Evolutionary conservation across 148 eudicot species (phyloP), one percentile per base, ranked within the genome.

Genomic region (Fagopyrum esculentum): DNA sequence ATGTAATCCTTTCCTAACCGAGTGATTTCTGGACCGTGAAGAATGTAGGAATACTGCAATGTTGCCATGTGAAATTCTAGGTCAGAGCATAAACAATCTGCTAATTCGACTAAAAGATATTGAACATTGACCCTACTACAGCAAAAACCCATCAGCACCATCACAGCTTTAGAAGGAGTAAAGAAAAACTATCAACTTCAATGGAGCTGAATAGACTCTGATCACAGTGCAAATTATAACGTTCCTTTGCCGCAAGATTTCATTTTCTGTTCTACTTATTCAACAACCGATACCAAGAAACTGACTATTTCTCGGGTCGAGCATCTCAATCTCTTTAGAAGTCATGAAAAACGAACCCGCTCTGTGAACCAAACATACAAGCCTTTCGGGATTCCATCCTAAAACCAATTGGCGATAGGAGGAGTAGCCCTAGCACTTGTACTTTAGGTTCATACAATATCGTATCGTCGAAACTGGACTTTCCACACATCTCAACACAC

Each of bases 11-110:
- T 82, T 35, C 74, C 81, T 50, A 90, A 72, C 76, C 73, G 77
- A 15, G 64, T 77, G 12, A 89, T 81, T 76, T 90, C 90, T 77
- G 84, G 88, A 0, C 96, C 88, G 4, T 78, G 84, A 69, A 93
- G 83, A 76, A 93, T 93, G 80, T 82, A 87, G n/a, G 80, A 48
- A 60, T 93, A 93, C 98, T 93, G 89, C 76, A 79, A 83, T 63
- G 73, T 66, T n/a, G 12, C 15, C 78, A 77, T 60, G 43, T 40
- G 15, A 49, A 1, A 46, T 26, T 66, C 7, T 57, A 60, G 11
- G 49, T 79, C 43, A 59, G 63, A 75, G 52, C 56, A 51, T 15
- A 70, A 3, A 8, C 48, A 12, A 73, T 43, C 26, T 50, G 17
- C n/a, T 40, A 44, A 17, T 3, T 43, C 16, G 4, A 66, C 5